A percentile compares a stretch with the other conserved stretches of the same genome.
Evolutionary conservation across 257 asterid species (phyloP).

Genomic region (Plantago major): DNA sequence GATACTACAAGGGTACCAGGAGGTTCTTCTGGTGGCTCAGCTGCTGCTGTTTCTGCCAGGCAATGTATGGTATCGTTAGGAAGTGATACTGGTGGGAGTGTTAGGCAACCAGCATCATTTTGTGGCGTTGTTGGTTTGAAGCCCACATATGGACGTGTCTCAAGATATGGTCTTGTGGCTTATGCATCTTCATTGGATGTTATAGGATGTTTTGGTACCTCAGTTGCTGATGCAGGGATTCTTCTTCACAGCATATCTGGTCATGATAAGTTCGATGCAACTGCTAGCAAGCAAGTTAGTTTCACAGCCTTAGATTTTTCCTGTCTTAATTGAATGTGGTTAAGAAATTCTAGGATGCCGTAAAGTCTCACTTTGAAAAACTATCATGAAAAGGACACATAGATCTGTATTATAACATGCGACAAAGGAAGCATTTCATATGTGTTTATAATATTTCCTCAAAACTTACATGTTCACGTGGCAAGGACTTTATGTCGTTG

Average conservation of each 20-base stretch:
- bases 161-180: constrained; percentile 97
- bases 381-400: neutral
- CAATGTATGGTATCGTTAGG: constrained; percentile 95
- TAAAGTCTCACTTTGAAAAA: neutral
- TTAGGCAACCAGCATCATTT: constrained; percentile 95
- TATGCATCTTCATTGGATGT: constrained; percentile 97
- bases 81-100: constrained; percentile 99
- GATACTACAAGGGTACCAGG: constrained; percentile 97
- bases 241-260: constrained; percentile 73
- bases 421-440: constrained; percentile 10
- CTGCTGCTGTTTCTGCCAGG: constrained; percentile 95
- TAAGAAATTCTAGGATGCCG: neutral
- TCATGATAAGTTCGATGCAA: constrained; percentile 86
- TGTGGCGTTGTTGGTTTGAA: constrained; percentile 95
- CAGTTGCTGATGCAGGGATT: constrained; percentile 95
- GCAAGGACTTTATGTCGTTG: too few relatives aligned
- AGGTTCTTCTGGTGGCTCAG: constrained; percentile 98
- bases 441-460: too few relatives aligned
- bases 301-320: constrained; percentile 13
- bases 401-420: too few relatives aligned
- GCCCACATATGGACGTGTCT: constrained; percentile 97
- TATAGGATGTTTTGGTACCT: constrained; percentile 96
- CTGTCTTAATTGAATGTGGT: constrained; percentile 2
- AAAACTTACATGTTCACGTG: too few relatives aligned
- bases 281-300: constrained; percentile 68